Conservation (phyloP, 2,329 filamentous ascomycete species). For the Cordyceps fumosorosea region DNA sequence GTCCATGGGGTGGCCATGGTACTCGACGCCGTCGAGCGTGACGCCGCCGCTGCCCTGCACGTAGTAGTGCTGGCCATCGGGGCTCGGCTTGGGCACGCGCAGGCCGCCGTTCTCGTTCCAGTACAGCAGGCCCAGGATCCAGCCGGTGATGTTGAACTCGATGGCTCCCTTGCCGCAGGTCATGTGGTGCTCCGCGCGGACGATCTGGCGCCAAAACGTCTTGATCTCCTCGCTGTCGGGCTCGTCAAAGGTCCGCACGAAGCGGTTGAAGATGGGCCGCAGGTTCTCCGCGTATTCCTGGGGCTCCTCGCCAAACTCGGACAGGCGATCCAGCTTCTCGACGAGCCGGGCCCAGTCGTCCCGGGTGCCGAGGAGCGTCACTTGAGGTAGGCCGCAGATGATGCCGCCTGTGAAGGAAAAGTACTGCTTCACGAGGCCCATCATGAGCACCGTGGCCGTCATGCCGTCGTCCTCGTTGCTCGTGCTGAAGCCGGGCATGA, state of each 20-base stretch:
- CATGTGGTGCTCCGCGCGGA: constrained; percentile 26
- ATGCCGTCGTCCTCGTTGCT: constrained; percentile 31
- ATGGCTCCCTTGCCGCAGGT: constrained; percentile 23
- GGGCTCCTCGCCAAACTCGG: constrained; percentile 37
- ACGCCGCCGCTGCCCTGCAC: constrained; percentile 4
- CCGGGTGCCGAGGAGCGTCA: constrained; percentile 33
- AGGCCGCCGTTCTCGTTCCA: constrained; percentile 32
- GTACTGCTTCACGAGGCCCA: constrained; percentile 36
- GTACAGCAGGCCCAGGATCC: constrained; percentile 42
- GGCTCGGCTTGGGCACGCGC: constrained; percentile 13
- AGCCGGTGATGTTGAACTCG: constrained; percentile 37
- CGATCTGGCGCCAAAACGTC: constrained; percentile 39
- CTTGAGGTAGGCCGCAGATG: constrained; percentile 36
- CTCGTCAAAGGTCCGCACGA: constrained; percentile 38
- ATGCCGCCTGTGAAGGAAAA: constrained; percentile 31
- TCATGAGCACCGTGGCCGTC: constrained; percentile 37
- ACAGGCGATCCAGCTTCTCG: constrained; percentile 35
- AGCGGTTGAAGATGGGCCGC: constrained; percentile 36
- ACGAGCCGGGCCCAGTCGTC: constrained; percentile 36
- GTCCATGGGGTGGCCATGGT: constrained; percentile 22
- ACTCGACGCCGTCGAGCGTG: constrained; percentile 25
- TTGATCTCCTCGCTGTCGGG: constrained; percentile 25
- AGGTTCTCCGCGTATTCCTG: constrained; percentile 32
- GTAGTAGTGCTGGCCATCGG: background rate
- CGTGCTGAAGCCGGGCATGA: constrained; percentile 37